A percentile compares a stretch with the other conserved stretches of the same genome.
Conservation (phyloP, 208 protist species). For the Trypanosoma rangeli region DNA sequence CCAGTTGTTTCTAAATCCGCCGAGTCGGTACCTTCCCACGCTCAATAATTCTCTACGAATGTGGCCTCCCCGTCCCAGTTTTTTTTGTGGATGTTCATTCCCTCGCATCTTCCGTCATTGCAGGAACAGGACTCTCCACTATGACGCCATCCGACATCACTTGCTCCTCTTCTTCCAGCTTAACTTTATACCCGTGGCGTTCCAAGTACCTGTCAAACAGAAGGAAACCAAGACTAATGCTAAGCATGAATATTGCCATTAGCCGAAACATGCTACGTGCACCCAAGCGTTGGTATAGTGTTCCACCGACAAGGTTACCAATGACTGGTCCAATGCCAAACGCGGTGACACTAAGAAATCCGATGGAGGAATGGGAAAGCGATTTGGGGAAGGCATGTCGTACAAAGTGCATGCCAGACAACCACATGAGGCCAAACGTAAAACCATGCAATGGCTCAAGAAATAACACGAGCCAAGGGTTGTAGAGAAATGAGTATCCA, state of each 20-base stretch:
- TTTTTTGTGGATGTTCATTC: not conserved
- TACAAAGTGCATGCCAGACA: constrained; percentile 34
- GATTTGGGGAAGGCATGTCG: constrained; percentile 22
- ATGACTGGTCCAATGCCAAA: constrained; percentile 39
- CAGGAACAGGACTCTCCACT: not conserved
- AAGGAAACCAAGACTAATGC: constrained; percentile 13
- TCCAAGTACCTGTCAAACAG: constrained; percentile 20
- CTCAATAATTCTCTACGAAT: no score
- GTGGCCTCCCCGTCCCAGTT: no score
- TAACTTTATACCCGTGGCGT: constrained; percentile 5
- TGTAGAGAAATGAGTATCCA: constrained; percentile 32
- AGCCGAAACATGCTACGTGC: constrained; percentile 30
- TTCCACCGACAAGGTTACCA: constrained; percentile 33
- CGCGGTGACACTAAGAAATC: constrained; percentile 31
- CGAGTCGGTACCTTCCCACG: not conserved
- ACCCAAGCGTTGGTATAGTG: constrained; percentile 29
- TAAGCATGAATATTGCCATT: constrained; percentile 22
- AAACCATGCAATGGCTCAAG: constrained; percentile 43
- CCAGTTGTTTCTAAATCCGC: no score
- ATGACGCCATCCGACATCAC: not conserved
- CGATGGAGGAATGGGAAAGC: constrained; percentile 22
- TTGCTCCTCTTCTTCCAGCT: constrained; percentile 10
- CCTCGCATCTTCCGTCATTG: no score
- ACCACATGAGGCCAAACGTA: constrained; percentile 38
- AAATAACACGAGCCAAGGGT: constrained; percentile 37